phyloP scores from a whole-genome alignment of 208 protist species.

The Leishmania turanica region DNA sequence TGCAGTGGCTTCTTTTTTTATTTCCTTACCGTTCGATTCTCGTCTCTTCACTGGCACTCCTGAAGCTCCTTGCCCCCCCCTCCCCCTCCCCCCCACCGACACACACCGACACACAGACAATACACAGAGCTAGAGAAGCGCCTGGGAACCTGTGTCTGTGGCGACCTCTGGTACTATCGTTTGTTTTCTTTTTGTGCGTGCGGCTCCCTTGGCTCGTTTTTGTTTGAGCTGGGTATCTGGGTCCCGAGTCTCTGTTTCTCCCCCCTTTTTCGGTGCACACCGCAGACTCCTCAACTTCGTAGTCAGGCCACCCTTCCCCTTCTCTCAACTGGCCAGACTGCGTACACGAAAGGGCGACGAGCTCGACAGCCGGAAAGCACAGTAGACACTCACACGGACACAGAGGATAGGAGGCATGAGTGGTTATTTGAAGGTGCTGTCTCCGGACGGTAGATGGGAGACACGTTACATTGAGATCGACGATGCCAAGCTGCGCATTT shows the following conservation, averaged over 20 bases:
- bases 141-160: not conserved
- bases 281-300: not conserved
- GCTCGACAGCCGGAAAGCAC: not conserved
- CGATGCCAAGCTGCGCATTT: conserved; percentile 70
- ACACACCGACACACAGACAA: not conserved
- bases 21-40: not conserved
- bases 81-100: too few species aligned
- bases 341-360: not conserved
- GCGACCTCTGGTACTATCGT: not conserved
- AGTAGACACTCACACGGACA: not conserved
- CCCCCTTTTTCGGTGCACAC: not conserved
- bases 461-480: conserved; percentile 72
- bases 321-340: not conserved
- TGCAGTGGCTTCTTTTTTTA: conserved; percentile 7
- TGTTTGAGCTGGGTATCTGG: not conserved
- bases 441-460: conserved; percentile 39
- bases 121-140: not conserved
- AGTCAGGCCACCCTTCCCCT: not conserved
- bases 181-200: not conserved
- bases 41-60: conserved; percentile 2
- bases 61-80: not conserved
- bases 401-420: conserved; percentile 18
- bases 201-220: not conserved
- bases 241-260: not conserved
- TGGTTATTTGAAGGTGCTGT: conserved; percentile 53